Evolutionary conservation across 495 filamentous ascomycete genomes (phyloP).

Genomic region (Penicillium soppii): DNA sequence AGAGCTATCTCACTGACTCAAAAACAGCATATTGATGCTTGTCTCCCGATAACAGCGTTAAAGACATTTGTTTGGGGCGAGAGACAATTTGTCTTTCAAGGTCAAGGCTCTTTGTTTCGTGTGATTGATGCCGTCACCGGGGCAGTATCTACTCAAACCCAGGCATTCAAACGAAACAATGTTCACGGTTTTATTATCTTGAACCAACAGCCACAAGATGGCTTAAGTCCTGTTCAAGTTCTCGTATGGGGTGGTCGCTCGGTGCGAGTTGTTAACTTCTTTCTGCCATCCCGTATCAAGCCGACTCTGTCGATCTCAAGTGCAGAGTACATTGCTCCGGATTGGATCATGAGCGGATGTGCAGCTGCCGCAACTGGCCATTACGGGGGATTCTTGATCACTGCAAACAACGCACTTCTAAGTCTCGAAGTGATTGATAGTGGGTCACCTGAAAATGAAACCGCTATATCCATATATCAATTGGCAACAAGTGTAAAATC

Average conservation of each 20-base stretch:
- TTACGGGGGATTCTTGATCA: slow-evolving; percentile 53
- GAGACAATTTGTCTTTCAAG: slow-evolving; percentile 33
- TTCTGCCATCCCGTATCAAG: not conserved
- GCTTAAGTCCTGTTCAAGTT: slow-evolving; percentile 41
- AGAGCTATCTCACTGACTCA: slow-evolving; percentile 14
- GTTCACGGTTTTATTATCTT: slow-evolving; percentile 42
- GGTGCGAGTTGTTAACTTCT: slow-evolving; percentile 58
- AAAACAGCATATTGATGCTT: slow-evolving; percentile 44
- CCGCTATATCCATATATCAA: slow-evolving; percentile 31
- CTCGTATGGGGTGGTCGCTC: slow-evolving; percentile 74
- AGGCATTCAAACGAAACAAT: slow-evolving; percentile 41
- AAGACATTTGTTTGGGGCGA: slow-evolving; percentile 29
- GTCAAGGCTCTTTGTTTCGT: slow-evolving; percentile 41
- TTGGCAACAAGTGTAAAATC: slow-evolving; percentile 72
- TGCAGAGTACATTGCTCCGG: slow-evolving; percentile 50
- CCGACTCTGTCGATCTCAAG: slow-evolving; percentile 21
- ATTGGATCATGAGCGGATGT: slow-evolving; percentile 84
- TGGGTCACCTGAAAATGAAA: slow-evolving; percentile 16
- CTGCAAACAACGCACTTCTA: slow-evolving; percentile 80
- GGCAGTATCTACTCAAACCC: slow-evolving; percentile 26
- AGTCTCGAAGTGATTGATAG: slow-evolving; percentile 32
- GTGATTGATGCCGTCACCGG: slow-evolving; percentile 39
- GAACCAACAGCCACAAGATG: slow-evolving; percentile 11
- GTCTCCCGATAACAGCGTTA: slow-evolving; percentile 45
- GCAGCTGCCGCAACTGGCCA: slow-evolving; percentile 22